These are phyloP conservation scores for Phaeolepiota aurea DNA, from an alignment of 768 basidiomycete genomes.

Conservation along the genomic window DNA sequence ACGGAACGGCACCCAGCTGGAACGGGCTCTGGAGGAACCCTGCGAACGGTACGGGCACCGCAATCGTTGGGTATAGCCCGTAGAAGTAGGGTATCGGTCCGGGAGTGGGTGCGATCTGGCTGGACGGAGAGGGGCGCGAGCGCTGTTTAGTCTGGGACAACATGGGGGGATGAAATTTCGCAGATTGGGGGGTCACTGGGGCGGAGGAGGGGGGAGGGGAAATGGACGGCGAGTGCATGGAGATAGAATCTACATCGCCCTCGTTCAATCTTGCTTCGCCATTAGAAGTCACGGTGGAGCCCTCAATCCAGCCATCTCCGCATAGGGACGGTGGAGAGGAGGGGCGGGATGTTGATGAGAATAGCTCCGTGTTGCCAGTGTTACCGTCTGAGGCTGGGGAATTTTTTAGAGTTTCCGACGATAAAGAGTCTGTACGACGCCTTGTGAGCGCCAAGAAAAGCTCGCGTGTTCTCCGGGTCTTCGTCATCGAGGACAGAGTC, in stretches of 20 bases:
- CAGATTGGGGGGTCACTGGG: no score
- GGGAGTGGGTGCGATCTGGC: not conserved
- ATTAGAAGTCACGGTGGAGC: no score
- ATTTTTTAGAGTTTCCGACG: slow-evolving; percentile 16
- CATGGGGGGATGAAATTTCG: no score
- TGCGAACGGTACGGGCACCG: no score
- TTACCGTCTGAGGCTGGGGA: not conserved
- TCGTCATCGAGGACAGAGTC: slow-evolving; percentile 15
- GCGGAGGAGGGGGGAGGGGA: no score
- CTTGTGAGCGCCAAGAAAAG: slow-evolving; percentile 32
- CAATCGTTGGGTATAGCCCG: no score
- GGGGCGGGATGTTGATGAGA: not conserved
- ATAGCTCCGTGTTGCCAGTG: not conserved
- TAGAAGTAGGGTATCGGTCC: not conserved
- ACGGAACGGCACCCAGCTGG: no score
- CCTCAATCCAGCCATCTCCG: slow-evolving; percentile 21
- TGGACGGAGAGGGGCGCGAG: slow-evolving; percentile 4
- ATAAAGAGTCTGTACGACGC: slow-evolving; percentile 29
- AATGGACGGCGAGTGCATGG: no score
- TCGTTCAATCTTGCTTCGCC: no score
- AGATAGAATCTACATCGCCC: no score
- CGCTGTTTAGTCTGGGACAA: no score
- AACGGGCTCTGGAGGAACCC: no score
- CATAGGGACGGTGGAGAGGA: slow-evolving; percentile 1
- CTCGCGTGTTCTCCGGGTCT: slow-evolving; percentile 31